Evolutionary conservation across 805 yeast genomes (phyloP).

Genomic region (Schwanniomyces polymorphus): DNA sequence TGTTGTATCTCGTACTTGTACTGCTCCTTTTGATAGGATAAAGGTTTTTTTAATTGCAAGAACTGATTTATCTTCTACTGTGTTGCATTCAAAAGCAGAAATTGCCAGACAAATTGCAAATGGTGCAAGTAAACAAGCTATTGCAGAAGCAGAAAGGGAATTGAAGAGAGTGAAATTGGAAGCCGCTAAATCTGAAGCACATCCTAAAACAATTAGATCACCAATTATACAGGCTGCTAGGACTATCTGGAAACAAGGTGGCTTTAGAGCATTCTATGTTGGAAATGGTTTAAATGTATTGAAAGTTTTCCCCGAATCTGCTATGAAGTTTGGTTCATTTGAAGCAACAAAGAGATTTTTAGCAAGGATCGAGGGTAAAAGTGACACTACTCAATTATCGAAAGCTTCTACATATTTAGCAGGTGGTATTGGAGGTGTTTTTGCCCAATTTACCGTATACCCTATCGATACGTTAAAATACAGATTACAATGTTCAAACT

Average conservation of each 20-base stretch:
- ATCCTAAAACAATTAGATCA: slow-evolving; percentile 55
- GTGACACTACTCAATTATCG: slow-evolving; percentile 68
- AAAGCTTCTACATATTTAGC: slow-evolving; percentile 80
- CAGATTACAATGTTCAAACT: slow-evolving; percentile 88
- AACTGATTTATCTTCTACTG: slow-evolving; percentile 73
- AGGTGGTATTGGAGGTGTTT: slow-evolving; percentile 96
- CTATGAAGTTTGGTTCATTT: slow-evolving; percentile 95
- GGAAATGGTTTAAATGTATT: slow-evolving; percentile 94
- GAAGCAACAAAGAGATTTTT: slow-evolving; percentile 80
- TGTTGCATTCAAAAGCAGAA: slow-evolving; percentile 55
- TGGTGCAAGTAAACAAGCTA: slow-evolving; percentile 33
- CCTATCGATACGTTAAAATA: slow-evolving; percentile 95
- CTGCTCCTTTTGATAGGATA: slow-evolving; percentile 95
- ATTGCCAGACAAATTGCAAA: slow-evolving; percentile 36
- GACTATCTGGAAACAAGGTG: slow-evolving; percentile 85
- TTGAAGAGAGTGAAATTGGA: slow-evolving; percentile 26
- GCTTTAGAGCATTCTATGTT: slow-evolving; percentile 82
- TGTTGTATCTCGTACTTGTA: slow-evolving; percentile 91
- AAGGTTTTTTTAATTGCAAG: slow-evolving; percentile 93
- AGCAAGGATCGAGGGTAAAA: slow-evolving; percentile 73
- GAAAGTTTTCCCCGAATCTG: slow-evolving; percentile 95
- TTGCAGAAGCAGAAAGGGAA: slow-evolving; percentile 32
- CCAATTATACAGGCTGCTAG: slow-evolving; percentile 80
- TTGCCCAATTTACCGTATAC: slow-evolving; percentile 88
- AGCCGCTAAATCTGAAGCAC: slow-evolving; percentile 32